Base-by-base conservation (phyloP, 768 basidiomycete species). In the Astraeus odoratus region DNA sequence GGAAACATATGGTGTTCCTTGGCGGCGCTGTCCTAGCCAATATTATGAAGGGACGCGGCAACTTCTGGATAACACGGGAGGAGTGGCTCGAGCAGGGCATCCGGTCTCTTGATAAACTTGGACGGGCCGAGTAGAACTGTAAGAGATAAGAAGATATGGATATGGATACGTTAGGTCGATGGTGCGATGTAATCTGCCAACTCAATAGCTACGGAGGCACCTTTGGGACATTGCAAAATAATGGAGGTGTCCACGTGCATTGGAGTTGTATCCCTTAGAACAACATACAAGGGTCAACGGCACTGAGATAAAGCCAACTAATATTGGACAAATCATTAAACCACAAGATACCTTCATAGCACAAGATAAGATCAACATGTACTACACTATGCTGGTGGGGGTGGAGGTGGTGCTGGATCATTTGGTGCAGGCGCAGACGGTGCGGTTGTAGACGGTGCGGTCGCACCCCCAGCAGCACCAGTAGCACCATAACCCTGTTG, bases 1-100 rank as follows among this genome's bases (percentile, higher is more conserved):
- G 96, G 60, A 98, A 97, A 67, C 95, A 97, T 67, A 96, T 96
- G 94, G 95, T 97, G 29, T 98, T 97, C 83, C 78, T 98, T 7
- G 96, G 96, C 20, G 96, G 96, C 38, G 95, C 92, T n/a, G 95
- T 97, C 5, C 72, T 99, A 24, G 95, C 93, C 2, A 95, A 98
- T 66, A 97, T 98, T 68, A 97, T 98, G 96, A 95, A 95, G 71
- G 76, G 72, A 59, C 79, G 90, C 8, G 80, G 88, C 60, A 88
- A 91, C 59, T 99, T 98, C 72, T 96, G 94, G 95, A 85, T 97
- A 61, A 75, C 90, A 43, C 75, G 86, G 51, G 89, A 90, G 53
- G 93, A 97, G 65, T 97, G 93, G 92, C 83, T 83, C 51, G 95
- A 98, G 67, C 83, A 94, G 65, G 95, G 94, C 25, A 65, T 74